Conservation (phyloP, 2,329 filamentous ascomycete species). For the Metarhizium rileyi region DNA sequence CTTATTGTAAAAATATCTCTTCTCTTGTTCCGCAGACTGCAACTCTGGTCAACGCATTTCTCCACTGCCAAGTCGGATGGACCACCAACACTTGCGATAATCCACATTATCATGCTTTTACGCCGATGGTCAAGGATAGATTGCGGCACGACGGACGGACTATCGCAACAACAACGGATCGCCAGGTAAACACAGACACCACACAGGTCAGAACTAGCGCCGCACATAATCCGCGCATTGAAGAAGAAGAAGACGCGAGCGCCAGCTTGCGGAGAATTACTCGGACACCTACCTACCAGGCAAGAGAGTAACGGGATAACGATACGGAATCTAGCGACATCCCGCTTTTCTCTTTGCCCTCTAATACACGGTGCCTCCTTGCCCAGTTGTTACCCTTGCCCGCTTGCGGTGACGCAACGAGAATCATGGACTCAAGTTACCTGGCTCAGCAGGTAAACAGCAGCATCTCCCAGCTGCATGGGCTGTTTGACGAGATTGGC, state of each 20-base stretch:
- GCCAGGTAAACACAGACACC: not conserved
- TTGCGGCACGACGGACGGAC: not conserved
- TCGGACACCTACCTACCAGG: not conserved
- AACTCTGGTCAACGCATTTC: not conserved
- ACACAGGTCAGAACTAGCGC: not conserved
- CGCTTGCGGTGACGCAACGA: not conserved
- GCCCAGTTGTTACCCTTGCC: not conserved
- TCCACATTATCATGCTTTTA: conserved; percentile 3
- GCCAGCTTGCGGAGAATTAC: not conserved
- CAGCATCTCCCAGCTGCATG: conserved; percentile 87
- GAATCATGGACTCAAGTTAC: conserved; percentile 77
- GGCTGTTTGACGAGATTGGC: conserved; percentile 94
- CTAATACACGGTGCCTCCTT: not conserved
- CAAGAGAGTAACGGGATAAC: not conserved
- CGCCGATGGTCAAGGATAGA: not conserved
- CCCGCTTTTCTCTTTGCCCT: too few relatives aligned
- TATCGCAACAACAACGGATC: not conserved
- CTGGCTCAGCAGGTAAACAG: conserved; percentile 90
- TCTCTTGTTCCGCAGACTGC: not conserved
- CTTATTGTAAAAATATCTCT: not conserved
- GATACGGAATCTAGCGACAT: too few relatives aligned
- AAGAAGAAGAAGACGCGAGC: not conserved
- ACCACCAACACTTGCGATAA: not conserved
- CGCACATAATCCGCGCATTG: not conserved
- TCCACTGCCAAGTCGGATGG: not conserved